Conservation (phyloP, 805 yeast species). For the Starmerella bombicola region DNA sequence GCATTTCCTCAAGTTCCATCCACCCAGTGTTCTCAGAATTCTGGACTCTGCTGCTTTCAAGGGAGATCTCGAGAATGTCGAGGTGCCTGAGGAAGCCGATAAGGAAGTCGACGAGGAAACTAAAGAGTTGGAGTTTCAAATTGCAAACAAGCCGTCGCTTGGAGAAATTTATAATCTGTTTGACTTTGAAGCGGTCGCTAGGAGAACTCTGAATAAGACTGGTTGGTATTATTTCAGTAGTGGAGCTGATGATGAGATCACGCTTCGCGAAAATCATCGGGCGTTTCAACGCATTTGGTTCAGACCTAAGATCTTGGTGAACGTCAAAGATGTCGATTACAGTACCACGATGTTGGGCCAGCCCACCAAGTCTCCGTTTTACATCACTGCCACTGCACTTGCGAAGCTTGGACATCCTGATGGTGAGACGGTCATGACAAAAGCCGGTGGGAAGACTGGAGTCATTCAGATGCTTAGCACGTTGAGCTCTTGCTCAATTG, state of each 20-base stretch:
- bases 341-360: slow-evolving; percentile 67
- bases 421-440: slow-evolving; percentile 77
- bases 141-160: slow-evolving; percentile 49
- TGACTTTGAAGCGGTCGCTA: slow-evolving; percentile 82
- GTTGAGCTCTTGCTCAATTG: slow-evolving; percentile 74
- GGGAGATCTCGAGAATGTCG: slow-evolving; percentile 35
- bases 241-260: slow-evolving; percentile 86
- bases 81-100: slow-evolving; percentile 1
- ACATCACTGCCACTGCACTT: slow-evolving; percentile 81
- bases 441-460: slow-evolving; percentile 62
- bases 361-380: slow-evolving; percentile 62
- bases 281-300: slow-evolving; percentile 83
- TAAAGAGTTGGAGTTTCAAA: slow-evolving; percentile 25
- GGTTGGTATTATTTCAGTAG: slow-evolving; percentile 93
- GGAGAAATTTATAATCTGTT: slow-evolving; percentile 59
- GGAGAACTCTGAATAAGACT: slow-evolving; percentile 56
- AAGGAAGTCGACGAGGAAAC: slow-evolving; percentile 15
- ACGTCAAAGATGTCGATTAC: slow-evolving; percentile 62
- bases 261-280: slow-evolving; percentile 78
- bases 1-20: slow-evolving; percentile 80
- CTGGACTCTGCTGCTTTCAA: slow-evolving; percentile 48
- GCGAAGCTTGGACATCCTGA: slow-evolving; percentile 88
- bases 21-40: slow-evolving; percentile 66
- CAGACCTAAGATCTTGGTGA: slow-evolving; percentile 70
- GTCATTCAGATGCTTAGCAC: slow-evolving; percentile 88